phyloP scores from a whole-genome alignment of 2,329 filamentous ascomycete species.

The Pseudogymnoascus sp. region DNA sequence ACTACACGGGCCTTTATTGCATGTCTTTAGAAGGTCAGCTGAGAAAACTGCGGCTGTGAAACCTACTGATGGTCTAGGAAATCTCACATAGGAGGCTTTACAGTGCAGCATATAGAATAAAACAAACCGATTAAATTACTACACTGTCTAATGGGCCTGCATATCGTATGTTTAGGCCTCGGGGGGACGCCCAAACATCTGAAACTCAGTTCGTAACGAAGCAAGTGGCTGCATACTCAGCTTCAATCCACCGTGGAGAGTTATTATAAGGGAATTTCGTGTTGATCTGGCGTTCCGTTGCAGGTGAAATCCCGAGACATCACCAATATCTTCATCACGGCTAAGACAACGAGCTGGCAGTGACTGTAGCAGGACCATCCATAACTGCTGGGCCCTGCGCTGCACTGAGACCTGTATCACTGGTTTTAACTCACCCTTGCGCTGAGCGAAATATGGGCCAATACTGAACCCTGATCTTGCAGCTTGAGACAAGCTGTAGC shows the following conservation, averaged over 20 bases:
- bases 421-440: background rate
- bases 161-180: background rate
- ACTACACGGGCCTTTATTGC: background rate
- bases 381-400: too few species aligned
- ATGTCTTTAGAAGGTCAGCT: background rate
- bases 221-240: background rate
- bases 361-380: too few species aligned
- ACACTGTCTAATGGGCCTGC: background rate
- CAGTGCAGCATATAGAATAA: background rate
- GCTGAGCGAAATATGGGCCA: background rate
- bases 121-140: background rate
- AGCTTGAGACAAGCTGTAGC: background rate
- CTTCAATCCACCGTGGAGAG: background rate
- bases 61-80: background rate
- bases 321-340: background rate
- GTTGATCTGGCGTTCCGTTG: background rate
- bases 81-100: background rate
- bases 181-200: background rate
- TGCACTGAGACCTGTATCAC: background rate
- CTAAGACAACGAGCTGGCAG: background rate
- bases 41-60: background rate
- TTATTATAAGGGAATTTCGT: background rate
- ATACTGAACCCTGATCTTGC: background rate
- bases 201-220: background rate
- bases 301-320: background rate